phyloP scores from a whole-genome alignment of 257 asterid species.

The Salvia rosmarinus region DNA sequence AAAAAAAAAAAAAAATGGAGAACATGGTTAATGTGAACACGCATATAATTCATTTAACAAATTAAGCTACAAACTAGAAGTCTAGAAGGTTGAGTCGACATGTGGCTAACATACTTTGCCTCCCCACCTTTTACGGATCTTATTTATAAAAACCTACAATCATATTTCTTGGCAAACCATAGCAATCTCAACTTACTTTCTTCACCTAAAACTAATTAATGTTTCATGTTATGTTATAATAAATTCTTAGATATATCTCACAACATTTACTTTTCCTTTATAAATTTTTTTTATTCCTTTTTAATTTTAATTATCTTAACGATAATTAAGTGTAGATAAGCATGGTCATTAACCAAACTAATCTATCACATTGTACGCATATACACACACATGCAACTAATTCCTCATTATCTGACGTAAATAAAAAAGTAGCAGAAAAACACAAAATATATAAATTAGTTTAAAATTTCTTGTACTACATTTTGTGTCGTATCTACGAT shows the following conservation, averaged over 20 bases:
- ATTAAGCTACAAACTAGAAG: slow-evolving; percentile 39
- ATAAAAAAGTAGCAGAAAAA: background rate
- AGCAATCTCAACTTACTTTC: background rate
- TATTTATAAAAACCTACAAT: background rate
- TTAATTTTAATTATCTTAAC: background rate
- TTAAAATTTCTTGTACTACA: no score
- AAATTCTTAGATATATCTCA: background rate
- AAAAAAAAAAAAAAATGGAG: background rate
- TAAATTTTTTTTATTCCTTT: no score
- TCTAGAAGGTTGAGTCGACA: slow-evolving; percentile 29
- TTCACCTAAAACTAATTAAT: background rate
- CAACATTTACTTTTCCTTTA: no score
- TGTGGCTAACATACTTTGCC: slow-evolving; percentile 30
- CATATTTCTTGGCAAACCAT: background rate
- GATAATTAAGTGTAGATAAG: background rate
- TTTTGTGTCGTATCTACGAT: background rate
- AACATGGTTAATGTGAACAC: background rate
- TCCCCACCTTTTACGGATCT: slow-evolving; percentile 1
- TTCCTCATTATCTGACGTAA: background rate
- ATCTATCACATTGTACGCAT: slow-evolving; percentile 1
- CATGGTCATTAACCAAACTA: background rate
- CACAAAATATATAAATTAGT: background rate
- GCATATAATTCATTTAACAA: slow-evolving; percentile 28
- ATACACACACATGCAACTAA: slow-evolving; percentile 3
- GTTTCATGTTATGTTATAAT: background rate